Evolutionary conservation across 129 eudicot species (phyloP).

Genomic region (Ambrosia trifida): DNA sequence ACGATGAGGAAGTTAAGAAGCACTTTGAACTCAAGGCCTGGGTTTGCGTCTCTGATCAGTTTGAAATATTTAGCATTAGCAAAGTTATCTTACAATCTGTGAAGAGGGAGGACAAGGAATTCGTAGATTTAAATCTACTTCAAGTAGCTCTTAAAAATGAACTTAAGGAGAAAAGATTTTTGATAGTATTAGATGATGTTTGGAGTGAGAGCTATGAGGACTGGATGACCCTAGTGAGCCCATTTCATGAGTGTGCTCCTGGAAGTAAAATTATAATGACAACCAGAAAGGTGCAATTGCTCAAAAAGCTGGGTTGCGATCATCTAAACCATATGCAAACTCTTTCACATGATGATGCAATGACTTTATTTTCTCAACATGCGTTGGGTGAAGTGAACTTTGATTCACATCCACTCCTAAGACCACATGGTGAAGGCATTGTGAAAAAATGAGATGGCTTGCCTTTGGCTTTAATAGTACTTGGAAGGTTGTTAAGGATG

Average conservation of each 20-base stretch:
- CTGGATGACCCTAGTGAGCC: background rate
- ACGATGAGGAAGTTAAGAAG: background rate
- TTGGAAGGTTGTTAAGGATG: background rate
- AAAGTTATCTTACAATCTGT: background rate
- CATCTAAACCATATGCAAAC: background rate
- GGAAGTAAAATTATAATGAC: constrained; percentile 2
- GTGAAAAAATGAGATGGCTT: constrained; percentile 12
- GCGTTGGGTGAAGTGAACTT: background rate
- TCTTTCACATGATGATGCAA: background rate
- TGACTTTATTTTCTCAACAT: background rate
- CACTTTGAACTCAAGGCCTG: background rate
- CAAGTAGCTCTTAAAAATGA: background rate
- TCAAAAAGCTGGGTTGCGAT: background rate
- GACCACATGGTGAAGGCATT: background rate
- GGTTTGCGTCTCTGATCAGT: constrained; percentile 12
- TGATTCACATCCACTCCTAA: background rate
- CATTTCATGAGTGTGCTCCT: background rate
- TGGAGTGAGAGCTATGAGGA: background rate
- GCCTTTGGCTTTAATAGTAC: constrained; percentile 12
- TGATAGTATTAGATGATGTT: background rate
- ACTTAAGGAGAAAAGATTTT: background rate
- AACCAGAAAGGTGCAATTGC: background rate
- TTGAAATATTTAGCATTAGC: background rate
- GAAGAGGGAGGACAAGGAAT: background rate
- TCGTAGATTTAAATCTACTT: background rate